phyloP scores from a whole-genome alignment of 805 yeast genomes.

The Kodamaea neixiangensis region DNA sequence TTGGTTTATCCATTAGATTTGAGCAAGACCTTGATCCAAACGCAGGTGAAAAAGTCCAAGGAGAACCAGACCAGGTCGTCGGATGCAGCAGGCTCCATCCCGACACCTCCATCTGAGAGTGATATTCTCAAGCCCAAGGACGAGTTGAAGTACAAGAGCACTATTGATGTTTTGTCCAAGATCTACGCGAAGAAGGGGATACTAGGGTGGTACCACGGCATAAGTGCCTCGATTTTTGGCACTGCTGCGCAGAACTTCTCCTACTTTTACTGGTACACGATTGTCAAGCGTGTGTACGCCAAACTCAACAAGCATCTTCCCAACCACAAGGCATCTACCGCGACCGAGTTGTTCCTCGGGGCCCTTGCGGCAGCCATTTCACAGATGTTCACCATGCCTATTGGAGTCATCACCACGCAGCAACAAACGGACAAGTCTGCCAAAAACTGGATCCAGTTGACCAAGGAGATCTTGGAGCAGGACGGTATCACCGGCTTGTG shows the following conservation, averaged over 20 bases:
- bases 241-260: constrained; percentile 78
- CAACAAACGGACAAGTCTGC: constrained; percentile 54
- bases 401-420: constrained; percentile 66
- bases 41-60: constrained; percentile 49
- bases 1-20: constrained; percentile 81
- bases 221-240: constrained; percentile 65
- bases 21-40: constrained; percentile 74
- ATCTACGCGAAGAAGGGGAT: constrained; percentile 63
- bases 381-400: constrained; percentile 79
- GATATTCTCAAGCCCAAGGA: constrained; percentile 23
- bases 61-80: neutral
- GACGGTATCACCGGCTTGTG: constrained; percentile 76
- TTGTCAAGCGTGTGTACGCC: constrained; percentile 60
- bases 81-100: constrained; percentile 9
- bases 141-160: constrained; percentile 48
- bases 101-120: constrained; percentile 14
- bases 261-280: constrained; percentile 85
- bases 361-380: constrained; percentile 82
- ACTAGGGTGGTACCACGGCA: constrained; percentile 71
- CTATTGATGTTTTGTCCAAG: constrained; percentile 62
- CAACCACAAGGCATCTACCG: constrained; percentile 49
- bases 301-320: constrained; percentile 36
- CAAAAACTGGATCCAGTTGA: constrained; percentile 32
- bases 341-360: constrained; percentile 71
- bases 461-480: constrained; percentile 52